A percentile compares a stretch with the other conserved stretches of the same genome.
Conservation (phyloP, 345 rosid genomes). For the Pistacia integerrima region DNA sequence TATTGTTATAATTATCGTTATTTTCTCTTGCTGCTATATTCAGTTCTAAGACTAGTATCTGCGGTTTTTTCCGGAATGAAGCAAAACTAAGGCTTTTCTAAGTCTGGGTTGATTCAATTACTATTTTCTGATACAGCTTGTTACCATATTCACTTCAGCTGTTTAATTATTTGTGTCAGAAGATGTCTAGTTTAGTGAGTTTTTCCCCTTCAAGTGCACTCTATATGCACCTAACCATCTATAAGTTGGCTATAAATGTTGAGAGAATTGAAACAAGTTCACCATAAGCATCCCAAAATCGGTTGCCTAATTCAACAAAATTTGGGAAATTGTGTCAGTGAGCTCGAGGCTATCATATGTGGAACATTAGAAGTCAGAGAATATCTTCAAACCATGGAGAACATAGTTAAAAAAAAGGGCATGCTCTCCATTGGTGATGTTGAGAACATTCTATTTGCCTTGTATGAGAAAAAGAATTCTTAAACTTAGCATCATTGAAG, state of each 20-base stretch:
- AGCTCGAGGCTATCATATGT: not conserved
- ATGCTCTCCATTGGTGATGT: not conserved
- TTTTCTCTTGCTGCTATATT: constrained; percentile 4
- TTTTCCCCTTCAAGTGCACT: too few relatives aligned
- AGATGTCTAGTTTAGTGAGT: too few relatives aligned
- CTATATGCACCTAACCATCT: too few relatives aligned
- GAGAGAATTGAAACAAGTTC: too few relatives aligned
- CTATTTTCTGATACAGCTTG: not conserved
- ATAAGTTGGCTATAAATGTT: too few relatives aligned
- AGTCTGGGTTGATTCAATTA: not conserved
- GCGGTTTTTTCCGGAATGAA: not conserved
- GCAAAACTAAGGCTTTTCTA: not conserved
- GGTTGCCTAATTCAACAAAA: too few relatives aligned
- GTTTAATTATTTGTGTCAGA: too few relatives aligned
- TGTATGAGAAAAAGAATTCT: not conserved
- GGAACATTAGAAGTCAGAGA: not conserved
- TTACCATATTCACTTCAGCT: too few relatives aligned
- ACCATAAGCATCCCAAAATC: too few relatives aligned
- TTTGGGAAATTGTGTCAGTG: too few relatives aligned
- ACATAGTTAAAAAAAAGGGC: too few relatives aligned
- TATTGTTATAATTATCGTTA: not conserved
- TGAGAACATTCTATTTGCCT: not conserved
- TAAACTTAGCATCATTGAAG: not conserved
- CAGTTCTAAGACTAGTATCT: not conserved
- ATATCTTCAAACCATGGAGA: not conserved